These are phyloP conservation scores for Cydonia oblonga DNA, from an alignment of 331 rosid species.

Conservation along the genomic window DNA sequence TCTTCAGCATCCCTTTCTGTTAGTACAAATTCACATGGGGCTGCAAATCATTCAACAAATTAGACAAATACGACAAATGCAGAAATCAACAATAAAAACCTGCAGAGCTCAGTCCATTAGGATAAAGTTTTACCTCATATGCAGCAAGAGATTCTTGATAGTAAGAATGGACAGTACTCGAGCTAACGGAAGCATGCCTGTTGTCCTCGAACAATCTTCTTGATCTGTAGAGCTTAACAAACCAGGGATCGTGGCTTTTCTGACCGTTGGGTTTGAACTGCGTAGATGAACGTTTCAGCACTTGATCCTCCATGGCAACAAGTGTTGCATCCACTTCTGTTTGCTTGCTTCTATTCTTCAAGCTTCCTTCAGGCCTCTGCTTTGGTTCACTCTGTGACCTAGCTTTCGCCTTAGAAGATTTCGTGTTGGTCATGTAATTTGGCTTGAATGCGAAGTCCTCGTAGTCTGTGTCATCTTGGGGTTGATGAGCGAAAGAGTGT, in stretches of 20 bases:
- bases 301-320: constrained; percentile 20
- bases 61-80: neutral
- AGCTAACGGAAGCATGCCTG: constrained; percentile 16
- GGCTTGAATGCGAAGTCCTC: constrained; percentile 33
- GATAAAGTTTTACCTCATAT: constrained; percentile 8
- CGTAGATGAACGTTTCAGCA: constrained; percentile 24
- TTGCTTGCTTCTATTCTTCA: constrained; percentile 27
- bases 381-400: constrained; percentile 87
- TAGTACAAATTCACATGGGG: constrained; percentile 18
- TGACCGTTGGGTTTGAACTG: constrained; percentile 20
- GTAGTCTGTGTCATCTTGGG: constrained; percentile 7
- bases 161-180: constrained; percentile 15
- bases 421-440: constrained; percentile 63
- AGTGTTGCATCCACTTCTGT: constrained; percentile 13
- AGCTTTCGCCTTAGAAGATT: constrained; percentile 62
- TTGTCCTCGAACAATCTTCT: constrained; percentile 17
- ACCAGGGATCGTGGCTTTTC: constrained; percentile 37
- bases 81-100: neutral
- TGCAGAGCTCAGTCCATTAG: neutral
- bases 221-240: constrained; percentile 32
- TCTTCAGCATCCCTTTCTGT: constrained; percentile 1
- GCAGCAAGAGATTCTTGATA: constrained; percentile 12
- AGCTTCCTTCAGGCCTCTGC: constrained; percentile 46
- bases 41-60: constrained; percentile 13
- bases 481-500: constrained; percentile 23